Base-by-base conservation (phyloP, 371 early-diverging fungal genomes). In the Lichtheimia hyalospora region DNA sequence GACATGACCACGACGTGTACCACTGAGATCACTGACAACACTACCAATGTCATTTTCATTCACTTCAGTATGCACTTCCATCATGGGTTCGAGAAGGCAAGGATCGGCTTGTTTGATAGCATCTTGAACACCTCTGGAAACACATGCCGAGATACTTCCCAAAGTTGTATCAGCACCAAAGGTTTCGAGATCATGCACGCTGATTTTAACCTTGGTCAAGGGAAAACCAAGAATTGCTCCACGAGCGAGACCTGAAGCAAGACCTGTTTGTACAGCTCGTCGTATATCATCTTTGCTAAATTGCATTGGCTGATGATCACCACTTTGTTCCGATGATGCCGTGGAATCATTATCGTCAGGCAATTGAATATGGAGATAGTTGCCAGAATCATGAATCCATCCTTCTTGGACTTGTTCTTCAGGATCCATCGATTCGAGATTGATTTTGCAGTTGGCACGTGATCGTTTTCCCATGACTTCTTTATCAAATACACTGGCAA, bases 141-240 rank as follows among this genome's bases (percentile, higher is more conserved):
- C 88, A 58, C 88, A 84, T 0, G 88, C 78, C 4, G 86, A 60
- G 18, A 92, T 76, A 1, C 92, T 91, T 0, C 88, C 82, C 0
- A 83, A 68, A 0, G 91, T 85, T 0, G 93, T 88, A 16, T 92
- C 87, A 0, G 77, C 77, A 0, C 77, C 84, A 56, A 83, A 87
- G 4, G 90, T 82, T 44, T 75, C 68, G 18, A 87, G 43, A 15
- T 83, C 69, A 18, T 81, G 65, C 0, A 85, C 81, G 3, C 62
- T 76, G 14, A 95, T 83, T 8, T 70, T 71, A 4, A 93, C 67
- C 27, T 85, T 80, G 0, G 91, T 84, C 28, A 95, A 71, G 0
- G 95, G 93, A 68, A 89, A 94, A 0, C 93, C 92, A 0, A 94
- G 72, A 5, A 95, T 58, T 3, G 93, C 85, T 28, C 97, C 97